Evolutionary conservation across 2,329 filamentous ascomycete species (phyloP).

Genomic region (Knoxdaviesia capensis): DNA sequence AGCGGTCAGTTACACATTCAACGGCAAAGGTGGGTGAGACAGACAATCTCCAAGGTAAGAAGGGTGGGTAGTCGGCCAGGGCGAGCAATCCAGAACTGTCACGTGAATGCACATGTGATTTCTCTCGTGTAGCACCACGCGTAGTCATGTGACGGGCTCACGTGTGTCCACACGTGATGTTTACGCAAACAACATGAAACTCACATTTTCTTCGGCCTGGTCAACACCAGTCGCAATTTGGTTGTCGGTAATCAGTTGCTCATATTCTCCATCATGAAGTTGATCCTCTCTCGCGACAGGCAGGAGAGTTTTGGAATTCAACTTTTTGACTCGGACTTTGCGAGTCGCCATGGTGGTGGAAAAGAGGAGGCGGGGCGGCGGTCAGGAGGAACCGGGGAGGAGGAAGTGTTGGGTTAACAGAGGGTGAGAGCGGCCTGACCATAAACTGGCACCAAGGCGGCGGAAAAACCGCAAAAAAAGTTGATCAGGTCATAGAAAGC

Average conservation of each 20-base stretch:
- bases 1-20: constrained; percentile 9
- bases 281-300: constrained; percentile 78
- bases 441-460: constrained; percentile 13
- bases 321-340: constrained; percentile 71
- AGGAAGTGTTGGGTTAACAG: background rate
- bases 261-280: constrained; percentile 71
- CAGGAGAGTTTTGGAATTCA: constrained; percentile 76
- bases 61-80: no score
- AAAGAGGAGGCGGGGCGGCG: constrained; percentile 10
- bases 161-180: constrained; percentile 16
- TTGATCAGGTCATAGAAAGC: constrained; percentile 40
- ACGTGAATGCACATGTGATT: background rate
- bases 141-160: constrained; percentile 3
- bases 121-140: background rate
- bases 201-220: constrained; percentile 90
- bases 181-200: constrained; percentile 19
- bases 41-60: no score
- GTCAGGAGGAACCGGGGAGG: constrained; percentile 12
- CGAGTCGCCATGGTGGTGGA: constrained; percentile 36
- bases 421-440: background rate
- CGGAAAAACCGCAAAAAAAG: constrained; percentile 44
- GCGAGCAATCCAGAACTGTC: no score
- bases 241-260: constrained; percentile 63
- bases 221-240: constrained; percentile 93
- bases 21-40: background rate